A percentile compares a stretch with the other conserved stretches of the same genome.
These are phyloP conservation scores for Boeremia lycopersici DNA, from an alignment of 2,329 filamentous ascomycete species.

Conservation along the genomic window DNA sequence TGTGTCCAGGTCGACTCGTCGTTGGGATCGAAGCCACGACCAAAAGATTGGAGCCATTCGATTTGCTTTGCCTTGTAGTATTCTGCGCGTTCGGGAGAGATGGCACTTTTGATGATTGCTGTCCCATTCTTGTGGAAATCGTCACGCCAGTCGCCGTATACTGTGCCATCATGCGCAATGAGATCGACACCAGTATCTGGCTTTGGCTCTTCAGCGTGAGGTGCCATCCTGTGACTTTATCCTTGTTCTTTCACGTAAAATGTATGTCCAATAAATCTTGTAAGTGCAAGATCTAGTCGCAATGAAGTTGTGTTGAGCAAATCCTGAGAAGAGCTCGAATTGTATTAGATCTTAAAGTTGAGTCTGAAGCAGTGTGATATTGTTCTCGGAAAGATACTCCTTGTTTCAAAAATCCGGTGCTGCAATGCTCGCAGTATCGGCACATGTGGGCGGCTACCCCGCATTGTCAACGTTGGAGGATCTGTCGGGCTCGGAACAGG, in stretches of 20 bases:
- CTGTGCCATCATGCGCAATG: slow-evolving; percentile 20
- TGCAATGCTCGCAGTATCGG: not conserved
- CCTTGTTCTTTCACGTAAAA: not conserved
- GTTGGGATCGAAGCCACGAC: slow-evolving; percentile 47
- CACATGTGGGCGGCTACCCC: slow-evolving; percentile 2
- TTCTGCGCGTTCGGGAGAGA: slow-evolving; percentile 47
- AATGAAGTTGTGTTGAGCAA: not conserved
- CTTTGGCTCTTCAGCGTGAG: slow-evolving; percentile 24
- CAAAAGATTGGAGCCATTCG: slow-evolving; percentile 52
- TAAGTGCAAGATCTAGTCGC: not conserved
- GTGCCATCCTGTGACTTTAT: slow-evolving; percentile 17
- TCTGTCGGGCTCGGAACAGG: slow-evolving; percentile 1
- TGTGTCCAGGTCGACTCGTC: slow-evolving; percentile 45
- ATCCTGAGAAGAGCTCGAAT: not conserved
- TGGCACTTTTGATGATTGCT: slow-evolving; percentile 50
- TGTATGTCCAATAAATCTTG: not conserved
- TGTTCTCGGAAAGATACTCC: not conserved
- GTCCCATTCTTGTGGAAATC: slow-evolving; percentile 52
- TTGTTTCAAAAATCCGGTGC: not conserved
- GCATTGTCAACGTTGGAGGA: not conserved
- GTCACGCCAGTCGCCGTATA: slow-evolving; percentile 47
- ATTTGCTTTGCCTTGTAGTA: slow-evolving; percentile 51
- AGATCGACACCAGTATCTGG: slow-evolving; percentile 25
- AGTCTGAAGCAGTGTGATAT: not conserved
- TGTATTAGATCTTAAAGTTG: not conserved